These are phyloP conservation scores for Vanrija sp. DNA, from an alignment of 1,284 basidiomycete genomes.

Conservation along the genomic window DNA sequence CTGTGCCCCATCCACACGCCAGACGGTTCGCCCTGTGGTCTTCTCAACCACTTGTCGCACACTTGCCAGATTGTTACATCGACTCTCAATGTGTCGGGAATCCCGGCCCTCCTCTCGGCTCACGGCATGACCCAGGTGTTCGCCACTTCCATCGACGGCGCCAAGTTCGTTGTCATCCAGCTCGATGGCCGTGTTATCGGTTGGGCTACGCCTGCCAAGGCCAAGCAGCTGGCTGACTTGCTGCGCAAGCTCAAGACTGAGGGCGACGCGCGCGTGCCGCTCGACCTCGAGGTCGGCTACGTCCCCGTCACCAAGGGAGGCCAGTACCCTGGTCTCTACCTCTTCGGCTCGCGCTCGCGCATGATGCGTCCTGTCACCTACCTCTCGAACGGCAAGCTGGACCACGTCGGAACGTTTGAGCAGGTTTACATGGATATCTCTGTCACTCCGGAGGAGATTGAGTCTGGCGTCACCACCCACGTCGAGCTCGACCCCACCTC, in stretches of 20 bases:
- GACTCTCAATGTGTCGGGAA: conserved; percentile 68
- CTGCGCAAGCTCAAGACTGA: conserved; percentile 96
- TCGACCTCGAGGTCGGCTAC: conserved; percentile 92
- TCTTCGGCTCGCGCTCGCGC: conserved; percentile 81
- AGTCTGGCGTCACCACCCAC: conserved; percentile 76
- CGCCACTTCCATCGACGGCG: conserved; percentile 69
- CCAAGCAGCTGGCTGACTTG: conserved; percentile 73
- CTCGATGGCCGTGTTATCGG: conserved; percentile 93
- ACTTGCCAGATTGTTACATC: conserved; percentile 87
- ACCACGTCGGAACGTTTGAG: conserved; percentile 94
- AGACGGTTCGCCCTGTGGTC: conserved; percentile 95
- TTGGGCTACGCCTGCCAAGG: conserved; percentile 78
- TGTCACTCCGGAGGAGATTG: conserved; percentile 83
- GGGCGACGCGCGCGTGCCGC: conserved; percentile 71
- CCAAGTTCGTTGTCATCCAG: conserved; percentile 79
- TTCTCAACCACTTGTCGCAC: conserved; percentile 94
- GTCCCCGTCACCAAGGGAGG: conserved; percentile 88
- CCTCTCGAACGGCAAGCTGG: conserved; percentile 76
- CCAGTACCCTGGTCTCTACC: conserved; percentile 93
- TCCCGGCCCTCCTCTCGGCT: conserved; percentile 75
- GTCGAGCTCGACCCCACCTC: conserved; percentile 93
- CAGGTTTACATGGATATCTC: conserved; percentile 99
- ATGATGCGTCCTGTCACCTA: conserved; percentile 99
- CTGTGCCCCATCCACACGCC: conserved; percentile 98
- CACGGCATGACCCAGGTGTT: conserved; percentile 96